These are phyloP conservation scores for Echites panduratus DNA, from an alignment of 257 asterid genomes.

Conservation along the genomic window DNA sequence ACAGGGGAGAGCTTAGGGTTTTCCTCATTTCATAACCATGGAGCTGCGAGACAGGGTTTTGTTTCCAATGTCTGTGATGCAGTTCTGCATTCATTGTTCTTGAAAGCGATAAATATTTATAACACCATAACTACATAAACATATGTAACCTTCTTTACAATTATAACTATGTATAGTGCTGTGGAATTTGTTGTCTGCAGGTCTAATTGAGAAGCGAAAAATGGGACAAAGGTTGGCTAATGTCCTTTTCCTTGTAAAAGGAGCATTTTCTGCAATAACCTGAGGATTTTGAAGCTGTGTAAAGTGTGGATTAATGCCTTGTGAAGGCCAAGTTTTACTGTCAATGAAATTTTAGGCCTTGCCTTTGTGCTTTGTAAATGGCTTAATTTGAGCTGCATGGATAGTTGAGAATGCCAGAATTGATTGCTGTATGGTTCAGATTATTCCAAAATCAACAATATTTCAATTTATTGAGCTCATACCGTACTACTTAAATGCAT, in stretches of 20 bases:
- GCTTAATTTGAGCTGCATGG: no score
- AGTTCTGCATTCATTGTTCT: background rate
- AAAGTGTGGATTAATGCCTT: background rate
- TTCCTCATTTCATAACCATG: constrained; percentile 51
- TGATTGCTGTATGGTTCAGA: no score
- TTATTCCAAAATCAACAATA: no score
- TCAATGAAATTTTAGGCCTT: background rate
- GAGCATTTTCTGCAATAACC: background rate
- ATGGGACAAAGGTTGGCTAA: background rate
- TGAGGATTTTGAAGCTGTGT: background rate
- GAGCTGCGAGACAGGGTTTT: background rate
- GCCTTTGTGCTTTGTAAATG: no score
- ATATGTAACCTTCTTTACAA: background rate
- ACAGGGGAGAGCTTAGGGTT: constrained; percentile 82
- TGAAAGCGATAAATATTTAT: background rate
- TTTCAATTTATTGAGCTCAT: no score
- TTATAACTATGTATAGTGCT: background rate
- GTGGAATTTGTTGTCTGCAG: background rate
- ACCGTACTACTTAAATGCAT: no score
- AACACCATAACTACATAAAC: background rate
- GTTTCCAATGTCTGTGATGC: background rate
- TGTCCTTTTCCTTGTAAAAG: background rate
- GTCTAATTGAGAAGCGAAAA: background rate
- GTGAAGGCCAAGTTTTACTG: background rate
- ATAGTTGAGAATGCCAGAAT: no score